Evolutionary conservation across 805 yeast genomes (phyloP).

Genomic region (Myxozyma vanderwaltii): DNA sequence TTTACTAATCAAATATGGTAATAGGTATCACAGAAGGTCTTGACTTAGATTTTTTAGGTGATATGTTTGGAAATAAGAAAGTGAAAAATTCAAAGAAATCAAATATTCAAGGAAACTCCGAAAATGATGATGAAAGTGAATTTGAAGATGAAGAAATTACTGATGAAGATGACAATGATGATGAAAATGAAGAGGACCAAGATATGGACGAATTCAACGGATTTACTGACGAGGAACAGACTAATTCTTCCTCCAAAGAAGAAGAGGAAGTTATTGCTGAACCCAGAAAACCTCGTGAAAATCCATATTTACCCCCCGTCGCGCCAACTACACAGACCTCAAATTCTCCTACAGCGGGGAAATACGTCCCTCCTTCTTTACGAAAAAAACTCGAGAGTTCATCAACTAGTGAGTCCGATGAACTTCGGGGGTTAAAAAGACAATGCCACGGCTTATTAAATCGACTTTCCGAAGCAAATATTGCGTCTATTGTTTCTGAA

Average conservation of each 20-base stretch:
- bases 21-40: slow-evolving; percentile 74
- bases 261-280: slow-evolving; percentile 27
- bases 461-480: slow-evolving; percentile 84
- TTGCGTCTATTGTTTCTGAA: slow-evolving; percentile 68
- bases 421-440: slow-evolving; percentile 54
- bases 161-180: slow-evolving; percentile 24
- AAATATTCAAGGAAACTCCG: slow-evolving; percentile 20
- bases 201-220: slow-evolving; percentile 26
- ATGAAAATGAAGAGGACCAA: background rate
- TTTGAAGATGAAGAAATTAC: slow-evolving; percentile 20
- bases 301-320: slow-evolving; percentile 74
- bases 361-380: slow-evolving; percentile 86
- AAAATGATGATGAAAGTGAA: slow-evolving; percentile 27
- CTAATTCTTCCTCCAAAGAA: slow-evolving; percentile 28
- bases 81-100: slow-evolving; percentile 21
- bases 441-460: slow-evolving; percentile 81
- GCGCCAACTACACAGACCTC: slow-evolving; percentile 7
- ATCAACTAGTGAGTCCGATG: slow-evolving; percentile 50
- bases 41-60: slow-evolving; percentile 51
- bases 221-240: slow-evolving; percentile 32
- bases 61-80: slow-evolving; percentile 20
- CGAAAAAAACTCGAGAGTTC: slow-evolving; percentile 48
- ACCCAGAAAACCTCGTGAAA: slow-evolving; percentile 50
- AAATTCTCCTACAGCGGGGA: slow-evolving; percentile 35
- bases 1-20: too few species aligned